Base-by-base conservation (phyloP, 495 filamentous ascomycete species). In the Lepraria neglecta region DNA sequence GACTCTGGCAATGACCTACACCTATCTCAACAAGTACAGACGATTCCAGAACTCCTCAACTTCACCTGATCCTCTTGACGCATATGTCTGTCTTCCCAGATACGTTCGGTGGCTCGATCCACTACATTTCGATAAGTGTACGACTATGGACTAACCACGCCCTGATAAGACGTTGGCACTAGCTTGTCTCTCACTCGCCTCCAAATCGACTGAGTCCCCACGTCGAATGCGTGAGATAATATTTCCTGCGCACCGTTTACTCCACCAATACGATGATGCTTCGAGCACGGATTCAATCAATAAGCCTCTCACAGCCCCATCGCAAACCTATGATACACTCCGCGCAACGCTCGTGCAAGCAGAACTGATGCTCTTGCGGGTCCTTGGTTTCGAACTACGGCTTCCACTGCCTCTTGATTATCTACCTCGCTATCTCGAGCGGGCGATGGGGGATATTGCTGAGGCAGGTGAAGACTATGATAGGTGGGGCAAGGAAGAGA, bases 1-100 rank as follows among this genome's bases (percentile, higher is more conserved):
- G 67, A 69, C 73, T 10, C 59, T 78, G 19, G 68, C 74, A 27
- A 78, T 75, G 75, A 65, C 73, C 40, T 77, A 74, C 56, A 67
- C 76, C 57, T 78, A 78, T 61, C 64, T 75, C n/a, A 69, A 78
- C 62, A 72, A 70, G 66, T 78, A 77, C 65, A 62, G 60, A 38
- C 65, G 66, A 31, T 68, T 67, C 24, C 56, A 68, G 19, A 56
- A 31, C 33, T 51, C 61, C 33, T 60, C 64, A 11, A 5, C 10
- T 21, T 46, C 57, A n/a, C 27, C 38, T 15, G 57, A 63, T 53
- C 56, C 51, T 38, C 57, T 68, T 33, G 67, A 67, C 51, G 27
- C 57, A 61, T 68, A 68, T 53, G 67, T 68, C 64, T n/a, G 65
- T 68, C 61, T 64, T 47, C 56, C 67, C 48, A 65, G 14, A 35